Percentiles rank a stretch among this genome's conserved stretches.
Evolutionary conservation across 306 rosid species (phyloP).

Genomic region (Urtica urens): DNA sequence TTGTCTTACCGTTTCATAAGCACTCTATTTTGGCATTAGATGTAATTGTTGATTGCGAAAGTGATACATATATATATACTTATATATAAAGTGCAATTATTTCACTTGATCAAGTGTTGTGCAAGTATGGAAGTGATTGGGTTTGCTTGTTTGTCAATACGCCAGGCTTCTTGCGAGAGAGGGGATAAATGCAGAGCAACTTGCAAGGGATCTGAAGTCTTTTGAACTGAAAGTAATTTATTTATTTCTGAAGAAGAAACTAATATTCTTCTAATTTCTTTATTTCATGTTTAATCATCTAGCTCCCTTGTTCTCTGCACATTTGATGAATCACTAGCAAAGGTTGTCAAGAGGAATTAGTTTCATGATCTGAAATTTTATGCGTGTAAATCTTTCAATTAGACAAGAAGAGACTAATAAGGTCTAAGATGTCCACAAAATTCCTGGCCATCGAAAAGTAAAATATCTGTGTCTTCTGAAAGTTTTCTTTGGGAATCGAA

Average conservation of each 20-base stretch:
- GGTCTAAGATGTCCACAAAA: background rate
- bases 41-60: no score
- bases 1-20: background rate
- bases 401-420: background rate
- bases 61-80: background rate
- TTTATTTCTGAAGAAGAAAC: background rate
- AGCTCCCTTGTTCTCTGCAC: background rate
- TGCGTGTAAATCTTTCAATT: background rate
- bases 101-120: background rate
- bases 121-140: background rate
- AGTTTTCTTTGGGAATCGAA: no score
- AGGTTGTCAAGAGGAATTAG: background rate
- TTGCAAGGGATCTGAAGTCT: constrained; percentile 93
- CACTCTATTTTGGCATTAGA: background rate
- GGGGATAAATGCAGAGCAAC: constrained; percentile 98
- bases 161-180: constrained; percentile 93
- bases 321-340: constrained; percentile 7
- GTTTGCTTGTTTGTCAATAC: background rate
- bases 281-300: constrained; percentile 2
- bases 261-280: no score
- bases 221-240: constrained; percentile 74
- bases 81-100: background rate
- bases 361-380: background rate
- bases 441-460: no score
- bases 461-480: no score